These are phyloP conservation scores for Penicillium antarcticum DNA, from an alignment of 495 filamentous ascomycete species.

Conservation along the genomic window DNA sequence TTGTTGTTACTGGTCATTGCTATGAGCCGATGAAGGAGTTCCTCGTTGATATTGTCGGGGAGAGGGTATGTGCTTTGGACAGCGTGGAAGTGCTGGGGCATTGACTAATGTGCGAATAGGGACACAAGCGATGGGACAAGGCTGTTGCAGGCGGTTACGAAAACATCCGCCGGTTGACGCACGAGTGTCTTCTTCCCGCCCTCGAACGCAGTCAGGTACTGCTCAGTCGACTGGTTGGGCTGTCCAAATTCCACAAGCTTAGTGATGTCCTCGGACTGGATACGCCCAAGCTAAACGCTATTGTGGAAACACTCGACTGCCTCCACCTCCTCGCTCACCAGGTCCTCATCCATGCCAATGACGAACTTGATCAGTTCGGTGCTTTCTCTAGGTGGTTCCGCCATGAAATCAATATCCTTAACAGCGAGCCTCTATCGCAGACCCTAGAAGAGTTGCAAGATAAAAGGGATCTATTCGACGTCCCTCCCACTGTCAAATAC, in stretches of 20 bases:
- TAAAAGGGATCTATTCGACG: conserved; percentile 43
- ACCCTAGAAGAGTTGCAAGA: conserved; percentile 46
- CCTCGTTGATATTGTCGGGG: conserved; percentile 80
- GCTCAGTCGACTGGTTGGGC: conserved; percentile 76
- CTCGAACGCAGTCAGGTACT: conserved; percentile 81
- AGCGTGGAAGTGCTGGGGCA: not conserved
- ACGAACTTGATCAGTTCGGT: conserved; percentile 74
- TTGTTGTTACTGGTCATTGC: conserved; percentile 81
- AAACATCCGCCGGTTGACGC: conserved; percentile 70
- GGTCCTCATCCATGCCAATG: conserved; percentile 65
- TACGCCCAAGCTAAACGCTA: conserved; percentile 51
- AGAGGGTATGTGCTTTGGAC: conserved; percentile 56
- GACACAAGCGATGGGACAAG: conserved; percentile 95
- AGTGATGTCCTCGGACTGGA: conserved; percentile 64
- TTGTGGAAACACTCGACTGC: conserved; percentile 70
- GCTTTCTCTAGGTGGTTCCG: conserved; percentile 84
- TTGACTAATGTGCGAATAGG: conserved; percentile 48
- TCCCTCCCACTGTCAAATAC: conserved; percentile 48
- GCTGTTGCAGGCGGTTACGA: conserved; percentile 73
- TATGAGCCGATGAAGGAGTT: conserved; percentile 77
- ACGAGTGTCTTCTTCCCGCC: conserved; percentile 84
- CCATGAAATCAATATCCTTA: conserved; percentile 69
- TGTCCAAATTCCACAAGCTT: conserved; percentile 76
- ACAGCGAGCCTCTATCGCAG: conserved; percentile 42
- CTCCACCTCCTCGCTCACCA: conserved; percentile 70